Conservation (phyloP, 148 eudicot species). For the Arctostaphylos glauca region DNA sequence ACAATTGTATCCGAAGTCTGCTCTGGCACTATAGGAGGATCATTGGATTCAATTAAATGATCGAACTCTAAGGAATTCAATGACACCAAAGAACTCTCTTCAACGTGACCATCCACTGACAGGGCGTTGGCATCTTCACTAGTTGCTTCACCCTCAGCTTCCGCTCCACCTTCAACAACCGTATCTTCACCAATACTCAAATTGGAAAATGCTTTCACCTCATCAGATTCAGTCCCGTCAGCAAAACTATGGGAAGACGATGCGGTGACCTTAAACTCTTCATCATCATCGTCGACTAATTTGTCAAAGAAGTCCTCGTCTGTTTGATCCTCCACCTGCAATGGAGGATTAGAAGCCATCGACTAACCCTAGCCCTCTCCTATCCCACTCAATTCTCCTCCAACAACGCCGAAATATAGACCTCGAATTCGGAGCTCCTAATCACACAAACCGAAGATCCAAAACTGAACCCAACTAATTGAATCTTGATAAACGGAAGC, state of each 20-base stretch:
- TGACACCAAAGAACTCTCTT: slow-evolving; percentile 27
- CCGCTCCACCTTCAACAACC: too few relatives aligned
- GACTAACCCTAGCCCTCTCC: slow-evolving; percentile 28
- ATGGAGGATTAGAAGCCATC: slow-evolving; percentile 80
- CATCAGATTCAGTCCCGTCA: slow-evolving; percentile 50
- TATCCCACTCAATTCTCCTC: slow-evolving; percentile 7
- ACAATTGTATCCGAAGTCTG: slow-evolving; percentile 20
- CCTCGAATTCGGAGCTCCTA: slow-evolving; percentile 1
- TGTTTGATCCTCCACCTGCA: slow-evolving; percentile 81
- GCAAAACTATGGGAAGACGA: not conserved
- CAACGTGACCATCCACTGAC: slow-evolving; percentile 15
- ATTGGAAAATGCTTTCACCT: slow-evolving; percentile 44
- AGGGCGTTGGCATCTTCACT: not conserved
- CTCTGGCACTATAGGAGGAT: slow-evolving; percentile 25
- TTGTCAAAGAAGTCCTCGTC: slow-evolving; percentile 88
- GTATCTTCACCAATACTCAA: slow-evolving; percentile 33
- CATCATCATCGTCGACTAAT: slow-evolving; percentile 69
- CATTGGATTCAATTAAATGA: slow-evolving; percentile 31
- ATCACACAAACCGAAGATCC: slow-evolving; percentile 26
- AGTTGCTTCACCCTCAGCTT: not conserved
- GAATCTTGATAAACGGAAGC: slow-evolving; percentile 5
- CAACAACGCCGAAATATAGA: not conserved
- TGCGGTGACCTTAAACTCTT: slow-evolving; percentile 25
- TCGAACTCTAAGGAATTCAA: slow-evolving; percentile 40
- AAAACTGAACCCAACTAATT: slow-evolving; percentile 10